Percentiles rank a stretch among this genome's conserved stretches.
phyloP scores from a whole-genome alignment of 306 rosid genomes.

The Sophora flavescens region DNA sequence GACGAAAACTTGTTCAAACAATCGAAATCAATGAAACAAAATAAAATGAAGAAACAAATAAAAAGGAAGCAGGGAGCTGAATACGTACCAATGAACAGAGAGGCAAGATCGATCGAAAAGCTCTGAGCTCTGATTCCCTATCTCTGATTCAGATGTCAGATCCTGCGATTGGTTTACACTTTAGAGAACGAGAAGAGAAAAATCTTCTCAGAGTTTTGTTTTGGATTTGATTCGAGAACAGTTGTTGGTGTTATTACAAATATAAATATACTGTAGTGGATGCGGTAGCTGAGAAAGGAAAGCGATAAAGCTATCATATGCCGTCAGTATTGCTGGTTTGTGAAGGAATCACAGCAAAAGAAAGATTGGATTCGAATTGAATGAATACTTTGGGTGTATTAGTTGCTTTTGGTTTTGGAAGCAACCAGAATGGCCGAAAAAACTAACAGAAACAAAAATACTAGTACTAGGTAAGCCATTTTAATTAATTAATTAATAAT shows the following conservation, averaged over 20 bases:
- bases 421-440: background rate
- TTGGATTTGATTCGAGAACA: background rate
- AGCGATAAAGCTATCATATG: conserved; percentile 41
- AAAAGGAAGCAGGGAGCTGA: background rate
- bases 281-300: background rate
- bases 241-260: background rate
- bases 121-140: background rate
- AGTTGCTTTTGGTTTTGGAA: background rate
- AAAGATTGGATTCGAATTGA: background rate
- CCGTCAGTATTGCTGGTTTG: conserved; percentile 35
- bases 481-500: background rate
- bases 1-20: background rate
- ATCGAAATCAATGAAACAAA: conserved; percentile 18
- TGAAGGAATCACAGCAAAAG: conserved; percentile 31
- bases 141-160: background rate
- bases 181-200: background rate
- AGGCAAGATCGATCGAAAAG: conserved; percentile 5
- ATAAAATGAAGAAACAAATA: background rate
- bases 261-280: background rate
- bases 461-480: background rate
- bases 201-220: background rate
- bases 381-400: background rate
- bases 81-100: conserved; percentile 35
- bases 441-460: background rate
- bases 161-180: conserved; percentile 1